Conservation (phyloP, 768 basidiomycete genomes). For the Omphalotus guepiniiformis region DNA sequence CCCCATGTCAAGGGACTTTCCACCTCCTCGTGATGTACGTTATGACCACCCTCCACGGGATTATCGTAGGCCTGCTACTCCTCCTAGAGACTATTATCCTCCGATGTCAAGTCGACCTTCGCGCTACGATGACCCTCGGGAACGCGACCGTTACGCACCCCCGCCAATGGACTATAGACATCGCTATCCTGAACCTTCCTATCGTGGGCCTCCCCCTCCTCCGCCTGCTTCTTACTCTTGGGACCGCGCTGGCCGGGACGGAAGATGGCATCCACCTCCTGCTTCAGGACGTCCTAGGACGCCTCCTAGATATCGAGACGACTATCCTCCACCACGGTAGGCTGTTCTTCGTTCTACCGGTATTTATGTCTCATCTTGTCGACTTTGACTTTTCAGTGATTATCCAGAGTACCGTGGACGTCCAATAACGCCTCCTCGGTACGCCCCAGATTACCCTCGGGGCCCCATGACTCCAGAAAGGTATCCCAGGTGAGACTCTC, state of each 20-base stretch:
- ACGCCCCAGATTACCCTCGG: slow-evolving; percentile 48
- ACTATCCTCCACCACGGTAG: slow-evolving; percentile 57
- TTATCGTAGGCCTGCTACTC: slow-evolving; percentile 53
- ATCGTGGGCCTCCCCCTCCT: slow-evolving; percentile 47
- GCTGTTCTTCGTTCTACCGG: slow-evolving; percentile 10
- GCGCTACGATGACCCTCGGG: slow-evolving; percentile 67
- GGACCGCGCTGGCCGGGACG: slow-evolving; percentile 59
- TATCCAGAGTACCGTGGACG: slow-evolving; percentile 58
- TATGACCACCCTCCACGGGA: slow-evolving; percentile 64
- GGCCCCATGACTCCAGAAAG: slow-evolving; percentile 18
- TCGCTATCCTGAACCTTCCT: slow-evolving; percentile 52
- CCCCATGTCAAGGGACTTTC: slow-evolving; percentile 50
- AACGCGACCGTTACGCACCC: slow-evolving; percentile 50
- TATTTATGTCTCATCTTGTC: slow-evolving; percentile 1
- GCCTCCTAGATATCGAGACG: slow-evolving; percentile 58
- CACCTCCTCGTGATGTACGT: slow-evolving; percentile 46
- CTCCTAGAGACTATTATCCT: slow-evolving; percentile 64
- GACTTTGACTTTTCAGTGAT: slow-evolving; percentile 36
- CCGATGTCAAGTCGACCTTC: slow-evolving; percentile 43
- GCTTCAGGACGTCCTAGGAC: slow-evolving; percentile 53
- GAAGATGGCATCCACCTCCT: slow-evolving; percentile 46
- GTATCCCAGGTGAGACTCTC: slow-evolving; percentile 32
- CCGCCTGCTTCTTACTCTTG: slow-evolving; percentile 42
- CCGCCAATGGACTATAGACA: slow-evolving; percentile 53
- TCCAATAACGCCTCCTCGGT: slow-evolving; percentile 49